Evolutionary conservation across 2,329 filamentous ascomycete genomes (phyloP).

Genomic region (Moelleriella libera): DNA sequence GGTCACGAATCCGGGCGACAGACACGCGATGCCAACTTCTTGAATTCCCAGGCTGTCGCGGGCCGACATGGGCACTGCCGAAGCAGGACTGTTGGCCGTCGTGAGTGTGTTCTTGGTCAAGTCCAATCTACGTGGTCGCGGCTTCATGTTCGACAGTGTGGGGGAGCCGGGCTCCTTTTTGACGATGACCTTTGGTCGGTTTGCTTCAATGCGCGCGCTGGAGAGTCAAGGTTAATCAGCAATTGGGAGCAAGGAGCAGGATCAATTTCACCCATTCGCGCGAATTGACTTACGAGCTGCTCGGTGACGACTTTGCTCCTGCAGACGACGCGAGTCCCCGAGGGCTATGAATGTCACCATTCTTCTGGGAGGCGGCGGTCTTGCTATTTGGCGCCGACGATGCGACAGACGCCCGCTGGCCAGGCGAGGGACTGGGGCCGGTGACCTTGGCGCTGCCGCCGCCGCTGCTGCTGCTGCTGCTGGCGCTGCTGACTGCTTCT

Average conservation of each 20-base stretch:
- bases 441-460: conserved; percentile 2
- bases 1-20: conserved; percentile 91
- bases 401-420: conserved; percentile 25
- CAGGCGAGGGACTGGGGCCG: conserved; percentile 22
- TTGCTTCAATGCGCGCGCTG: conserved; percentile 27
- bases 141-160: conserved; percentile 57
- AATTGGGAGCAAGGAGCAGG: not conserved
- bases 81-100: conserved; percentile 37
- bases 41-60: conserved; percentile 73
- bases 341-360: conserved; percentile 40
- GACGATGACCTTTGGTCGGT: conserved; percentile 68
- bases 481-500: conserved; percentile 1
- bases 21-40: conserved; percentile 82
- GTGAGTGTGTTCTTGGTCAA: conserved; percentile 49
- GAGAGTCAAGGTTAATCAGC: conserved; percentile 6
- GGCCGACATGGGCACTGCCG: conserved; percentile 63
- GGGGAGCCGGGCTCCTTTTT: conserved; percentile 95
- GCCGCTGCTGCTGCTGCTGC: too few species aligned
- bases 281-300: conserved; percentile 38
- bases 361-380: conserved; percentile 29
- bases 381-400: conserved; percentile 10
- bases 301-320: conserved; percentile 39
- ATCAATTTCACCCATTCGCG: not conserved
- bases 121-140: conserved; percentile 53
- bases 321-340: conserved; percentile 21